Evolutionary conservation across 345 rosid species (phyloP).

Genomic region (Corymbia maculata): DNA sequence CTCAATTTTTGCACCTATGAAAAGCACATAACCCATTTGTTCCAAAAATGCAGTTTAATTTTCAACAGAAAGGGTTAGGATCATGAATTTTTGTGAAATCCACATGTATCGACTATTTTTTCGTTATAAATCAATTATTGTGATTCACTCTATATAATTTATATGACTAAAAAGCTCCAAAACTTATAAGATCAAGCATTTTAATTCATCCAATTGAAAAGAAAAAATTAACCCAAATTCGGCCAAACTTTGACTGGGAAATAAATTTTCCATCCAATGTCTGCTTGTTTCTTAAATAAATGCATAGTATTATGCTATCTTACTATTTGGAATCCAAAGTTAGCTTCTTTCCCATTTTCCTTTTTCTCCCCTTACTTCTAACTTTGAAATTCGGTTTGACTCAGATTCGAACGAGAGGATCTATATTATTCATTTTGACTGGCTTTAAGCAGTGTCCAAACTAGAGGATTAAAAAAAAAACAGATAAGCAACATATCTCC

Average conservation of each 20-base stretch:
- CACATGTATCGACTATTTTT: no score
- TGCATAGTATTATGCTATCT: not conserved
- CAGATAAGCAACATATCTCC: not conserved
- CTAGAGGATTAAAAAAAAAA: not conserved
- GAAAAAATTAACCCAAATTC: not conserved
- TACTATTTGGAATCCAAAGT: not conserved
- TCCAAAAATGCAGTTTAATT: no score
- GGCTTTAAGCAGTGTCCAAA: not conserved
- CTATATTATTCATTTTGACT: not conserved
- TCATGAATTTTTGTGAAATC: no score
- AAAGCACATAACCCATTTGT: no score
- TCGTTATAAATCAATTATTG: not conserved
- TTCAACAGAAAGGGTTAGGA: no score
- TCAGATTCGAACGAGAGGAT: not conserved
- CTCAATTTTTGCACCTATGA: no score
- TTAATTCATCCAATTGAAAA: not conserved
- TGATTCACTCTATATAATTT: not conserved
- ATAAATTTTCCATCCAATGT: fast-evolving
- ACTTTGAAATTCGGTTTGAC: not conserved
- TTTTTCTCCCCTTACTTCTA: not conserved
- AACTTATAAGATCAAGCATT: not conserved
- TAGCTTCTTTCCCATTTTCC: not conserved
- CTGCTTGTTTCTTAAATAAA: not conserved
- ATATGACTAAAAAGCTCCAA: not conserved
- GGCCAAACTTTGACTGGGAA: not conserved